These are phyloP conservation scores for Xylariaceae sp. DNA, from an alignment of 2,329 filamentous ascomycete species.

Conservation along the genomic window DNA sequence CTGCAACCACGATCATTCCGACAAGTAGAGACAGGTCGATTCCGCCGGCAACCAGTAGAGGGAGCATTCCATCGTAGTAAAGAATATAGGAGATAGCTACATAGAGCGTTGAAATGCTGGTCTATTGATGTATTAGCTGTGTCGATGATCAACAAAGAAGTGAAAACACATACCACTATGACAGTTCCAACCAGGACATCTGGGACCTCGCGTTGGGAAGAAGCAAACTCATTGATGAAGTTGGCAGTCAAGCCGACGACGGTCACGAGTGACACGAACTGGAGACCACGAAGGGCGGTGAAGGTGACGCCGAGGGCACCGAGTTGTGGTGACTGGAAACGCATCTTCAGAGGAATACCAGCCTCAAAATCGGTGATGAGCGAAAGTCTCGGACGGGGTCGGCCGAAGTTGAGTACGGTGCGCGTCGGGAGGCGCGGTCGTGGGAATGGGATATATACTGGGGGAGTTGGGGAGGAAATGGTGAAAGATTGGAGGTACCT, in stretches of 20 bases:
- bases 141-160: background rate
- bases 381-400: constrained; percentile 49
- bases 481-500: constrained; percentile 39
- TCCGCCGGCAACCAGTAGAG: constrained; percentile 71
- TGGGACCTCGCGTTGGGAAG: constrained; percentile 69
- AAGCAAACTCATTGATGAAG: constrained; percentile 80
- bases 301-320: constrained; percentile 82
- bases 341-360: constrained; percentile 49
- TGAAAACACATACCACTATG: constrained; percentile 68
- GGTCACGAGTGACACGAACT: constrained; percentile 73
- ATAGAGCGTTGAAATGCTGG: constrained; percentile 81
- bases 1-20: constrained; percentile 78
- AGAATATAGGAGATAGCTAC: constrained; percentile 81
- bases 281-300: constrained; percentile 73
- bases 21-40: constrained; percentile 75
- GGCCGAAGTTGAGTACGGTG: constrained; percentile 44
- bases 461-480: constrained; percentile 43
- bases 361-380: constrained; percentile 47
- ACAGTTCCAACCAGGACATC: constrained; percentile 79
- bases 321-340: constrained; percentile 57
- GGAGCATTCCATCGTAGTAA: constrained; percentile 77
- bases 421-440: constrained; percentile 50
- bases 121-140: constrained; percentile 55
- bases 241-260: constrained; percentile 83
- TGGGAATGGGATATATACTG: constrained; percentile 49